phyloP scores from a whole-genome alignment of 306 rosid species.

The Cercis canadensis region DNA sequence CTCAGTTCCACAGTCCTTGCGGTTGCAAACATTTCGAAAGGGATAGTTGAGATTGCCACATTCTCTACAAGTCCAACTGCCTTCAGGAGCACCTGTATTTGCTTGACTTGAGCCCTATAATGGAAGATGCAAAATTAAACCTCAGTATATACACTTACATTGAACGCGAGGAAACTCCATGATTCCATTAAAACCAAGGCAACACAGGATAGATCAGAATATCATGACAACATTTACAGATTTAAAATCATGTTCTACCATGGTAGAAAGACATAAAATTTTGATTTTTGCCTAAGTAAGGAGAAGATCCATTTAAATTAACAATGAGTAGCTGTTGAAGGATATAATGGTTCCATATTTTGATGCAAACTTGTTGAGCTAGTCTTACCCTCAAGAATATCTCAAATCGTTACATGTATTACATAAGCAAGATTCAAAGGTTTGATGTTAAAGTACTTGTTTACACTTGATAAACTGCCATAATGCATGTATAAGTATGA shows the following conservation, averaged over 20 bases:
- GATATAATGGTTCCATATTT: not conserved
- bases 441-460: no score
- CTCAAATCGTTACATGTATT: not conserved
- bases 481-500: no score
- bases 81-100: constrained; percentile 45
- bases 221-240: not conserved
- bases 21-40: constrained; percentile 54
- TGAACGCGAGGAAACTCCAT: not conserved
- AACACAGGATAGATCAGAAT: not conserved
- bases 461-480: no score
- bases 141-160: constrained; percentile 5
- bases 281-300: not conserved
- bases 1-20: constrained; percentile 52
- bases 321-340: not conserved
- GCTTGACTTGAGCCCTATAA: constrained; percentile 43
- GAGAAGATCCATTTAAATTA: not conserved
- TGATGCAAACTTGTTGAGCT: no score
- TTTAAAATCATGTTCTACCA: not conserved
- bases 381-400: no score
- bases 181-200: not conserved
- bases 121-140: not conserved
- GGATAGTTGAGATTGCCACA: constrained; percentile 60
- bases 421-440: not conserved
- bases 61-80: constrained; percentile 54
- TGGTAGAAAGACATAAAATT: no score